These are phyloP conservation scores for Kwoniella dendrophila DNA, from an alignment of 768 basidiomycete species.

Conservation along the genomic window DNA sequence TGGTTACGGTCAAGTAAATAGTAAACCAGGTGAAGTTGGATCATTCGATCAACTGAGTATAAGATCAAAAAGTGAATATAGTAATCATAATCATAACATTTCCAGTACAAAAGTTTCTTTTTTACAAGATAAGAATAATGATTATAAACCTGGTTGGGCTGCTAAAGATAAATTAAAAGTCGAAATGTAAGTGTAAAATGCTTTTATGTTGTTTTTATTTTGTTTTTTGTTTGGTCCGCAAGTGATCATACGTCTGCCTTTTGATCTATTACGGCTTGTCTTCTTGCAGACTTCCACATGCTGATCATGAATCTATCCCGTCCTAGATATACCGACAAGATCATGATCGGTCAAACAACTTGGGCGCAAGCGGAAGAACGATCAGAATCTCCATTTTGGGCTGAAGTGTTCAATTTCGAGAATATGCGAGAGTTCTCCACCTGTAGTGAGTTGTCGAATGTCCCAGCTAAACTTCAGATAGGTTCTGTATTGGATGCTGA, in stretches of 20 bases:
- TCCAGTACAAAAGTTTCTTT: too few species aligned
- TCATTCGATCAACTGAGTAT: slow-evolving; percentile 12
- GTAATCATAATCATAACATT: too few species aligned
- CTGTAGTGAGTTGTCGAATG: slow-evolving; percentile 21
- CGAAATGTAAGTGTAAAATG: slow-evolving; percentile 33
- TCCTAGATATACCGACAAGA: slow-evolving; percentile 18
- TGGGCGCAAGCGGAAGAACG: slow-evolving; percentile 21
- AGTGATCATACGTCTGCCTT: too few species aligned
- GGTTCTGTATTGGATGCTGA: not conserved
- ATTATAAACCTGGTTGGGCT: slow-evolving; percentile 12
- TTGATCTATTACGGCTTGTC: too few species aligned
- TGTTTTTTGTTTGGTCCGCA: too few species aligned
- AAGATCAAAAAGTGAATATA: too few species aligned
- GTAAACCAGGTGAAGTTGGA: not conserved
- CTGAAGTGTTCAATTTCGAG: slow-evolving; percentile 28
- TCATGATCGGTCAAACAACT: slow-evolving; percentile 20
- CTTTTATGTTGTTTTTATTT: too few species aligned
- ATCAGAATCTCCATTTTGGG: slow-evolving; percentile 24
- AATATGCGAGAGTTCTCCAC: slow-evolving; percentile 14
- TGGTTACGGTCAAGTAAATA: too few species aligned
- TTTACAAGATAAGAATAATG: not conserved
- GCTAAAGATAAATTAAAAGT: slow-evolving; percentile 16
- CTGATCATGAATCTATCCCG: too few species aligned
- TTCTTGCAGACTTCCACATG: too few species aligned
- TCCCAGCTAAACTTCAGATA: too few species aligned